These are phyloP conservation scores for Suillus decipiens DNA, from an alignment of 768 basidiomycete genomes.

Conservation along the genomic window DNA sequence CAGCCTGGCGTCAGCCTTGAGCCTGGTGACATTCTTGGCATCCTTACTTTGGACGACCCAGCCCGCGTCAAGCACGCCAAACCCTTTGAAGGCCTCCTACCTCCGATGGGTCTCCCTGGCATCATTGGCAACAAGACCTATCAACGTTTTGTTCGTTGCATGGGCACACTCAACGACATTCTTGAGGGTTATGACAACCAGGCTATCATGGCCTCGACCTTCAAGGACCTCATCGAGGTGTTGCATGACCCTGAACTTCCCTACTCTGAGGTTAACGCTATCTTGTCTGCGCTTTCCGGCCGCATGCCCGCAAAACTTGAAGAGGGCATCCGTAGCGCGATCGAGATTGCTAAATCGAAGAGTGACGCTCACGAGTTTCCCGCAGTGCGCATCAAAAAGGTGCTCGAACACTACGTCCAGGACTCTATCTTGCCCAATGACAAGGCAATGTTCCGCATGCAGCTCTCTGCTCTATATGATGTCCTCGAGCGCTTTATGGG, in stretches of 20 bases:
- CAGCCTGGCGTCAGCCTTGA: conserved; percentile 97
- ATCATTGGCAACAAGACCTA: conserved; percentile 89
- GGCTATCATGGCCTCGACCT: conserved; percentile 79
- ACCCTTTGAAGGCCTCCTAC: conserved; percentile 94
- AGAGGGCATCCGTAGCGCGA: conserved; percentile 74
- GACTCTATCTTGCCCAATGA: conserved; percentile 82
- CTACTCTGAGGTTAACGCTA: conserved; percentile 80
- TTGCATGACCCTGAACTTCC: conserved; percentile 87
- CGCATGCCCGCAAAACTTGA: conserved; percentile 93
- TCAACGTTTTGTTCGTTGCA: conserved; percentile 76
- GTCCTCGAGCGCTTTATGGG: conserved; percentile 77
- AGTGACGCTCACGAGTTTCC: conserved; percentile 86
- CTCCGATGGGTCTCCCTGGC: conserved; percentile 81
- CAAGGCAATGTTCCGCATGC: conserved; percentile 72
- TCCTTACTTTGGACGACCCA: conserved; percentile 94
- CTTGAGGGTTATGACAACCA: conserved; percentile 97
- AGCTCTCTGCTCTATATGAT: conserved; percentile 69
- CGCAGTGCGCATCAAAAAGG: conserved; percentile 79
- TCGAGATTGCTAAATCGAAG: conserved; percentile 77
- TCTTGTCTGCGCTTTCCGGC: conserved; percentile 86
- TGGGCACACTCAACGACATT: conserved; percentile 83
- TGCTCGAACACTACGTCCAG: conserved; percentile 82
- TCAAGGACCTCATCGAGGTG: conserved; percentile 84
- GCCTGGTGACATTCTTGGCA: conserved; percentile 96
- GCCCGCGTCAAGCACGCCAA: conserved; percentile 97